These are phyloP conservation scores for Physcomitrium patens DNA, from an alignment of 225 moss, liverwort and hornwort species.

Conservation along the genomic window DNA sequence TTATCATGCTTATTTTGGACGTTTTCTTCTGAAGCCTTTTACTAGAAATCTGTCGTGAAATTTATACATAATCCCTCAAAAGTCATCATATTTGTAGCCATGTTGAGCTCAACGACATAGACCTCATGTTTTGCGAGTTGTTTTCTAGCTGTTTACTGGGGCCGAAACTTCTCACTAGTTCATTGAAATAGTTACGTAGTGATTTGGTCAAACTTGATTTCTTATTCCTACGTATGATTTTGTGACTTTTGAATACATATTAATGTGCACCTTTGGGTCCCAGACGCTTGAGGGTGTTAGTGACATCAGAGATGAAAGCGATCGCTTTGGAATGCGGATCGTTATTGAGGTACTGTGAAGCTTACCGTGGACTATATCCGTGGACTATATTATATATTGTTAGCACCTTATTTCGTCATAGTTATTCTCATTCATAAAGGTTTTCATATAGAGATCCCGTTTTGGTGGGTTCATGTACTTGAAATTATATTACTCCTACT, in stretches of 20 bases:
- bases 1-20: background rate
- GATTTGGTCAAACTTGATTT: no score
- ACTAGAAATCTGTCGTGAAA: background rate
- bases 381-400: constrained; percentile 2
- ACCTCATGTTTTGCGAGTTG: constrained; percentile 14
- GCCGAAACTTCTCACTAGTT: constrained; percentile 2
- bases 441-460: constrained; percentile 9
- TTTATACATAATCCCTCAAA: background rate
- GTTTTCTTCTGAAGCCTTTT: background rate
- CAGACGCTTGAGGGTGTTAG: constrained; percentile 72
- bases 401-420: constrained; percentile 14
- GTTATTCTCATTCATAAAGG: constrained; percentile 15
- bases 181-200: background rate
- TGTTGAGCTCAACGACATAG: constrained; percentile 11
- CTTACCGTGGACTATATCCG: background rate
- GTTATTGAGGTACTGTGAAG: constrained; percentile 55
- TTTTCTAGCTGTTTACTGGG: constrained; percentile 14
- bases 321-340: constrained; percentile 69
- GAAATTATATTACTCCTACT: background rate
- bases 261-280: background rate
- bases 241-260: background rate
- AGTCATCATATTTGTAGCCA: constrained; percentile 8
- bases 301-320: constrained; percentile 75
- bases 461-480: background rate
- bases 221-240: no score